Evolutionary conservation across 2,329 filamentous ascomycete genomes (phyloP), one percentile per base, ranked within the genome.

Genomic region (Bimuria novae-zelandiae): DNA sequence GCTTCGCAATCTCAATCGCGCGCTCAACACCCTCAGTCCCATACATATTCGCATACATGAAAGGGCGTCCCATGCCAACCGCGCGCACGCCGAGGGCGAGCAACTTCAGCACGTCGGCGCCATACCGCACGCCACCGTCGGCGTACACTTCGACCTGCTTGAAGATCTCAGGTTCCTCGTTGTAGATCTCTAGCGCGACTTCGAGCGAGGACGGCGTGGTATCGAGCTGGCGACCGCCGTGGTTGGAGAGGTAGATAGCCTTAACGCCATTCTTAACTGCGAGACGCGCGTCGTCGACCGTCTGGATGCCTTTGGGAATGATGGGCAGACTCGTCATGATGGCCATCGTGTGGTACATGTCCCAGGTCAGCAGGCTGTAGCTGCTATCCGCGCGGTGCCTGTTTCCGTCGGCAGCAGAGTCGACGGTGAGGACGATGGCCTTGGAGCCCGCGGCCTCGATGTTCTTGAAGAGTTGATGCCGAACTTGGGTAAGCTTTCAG

Each of bases 161-260:
- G 58, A 77, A 76, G 16, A 77, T 67, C 14, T 73, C 68, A 0
- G 75, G 75, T 14, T 64, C 72, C 12, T 70, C 52, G n/a, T 83
- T 85, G 71, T 89, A 87, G 48, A 91, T 87, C 56, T 91, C 89
- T 7, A 90, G 83, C 4, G 89, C 89, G 45, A 93, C 84, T 64
- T 94, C 89, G 10, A 88, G 85, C 1, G 88, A 84, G 0, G 83
- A 88, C 0, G 88, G 86, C 2, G 81, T 78, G n/a, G 79, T 42
- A 71, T 76, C 74, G 46, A 75, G 64, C 42, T 72, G 69, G 41
- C 75, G 68, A 10, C 74, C 75, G 17, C 75, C 75, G 58, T 76
- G 74, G 62, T 77, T 77, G 42, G 72, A 75, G 39, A 77, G 62
- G 59, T 72, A 75, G 47, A 76, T 72, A 3, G 74, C 74, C 23